Percentiles rank a stretch among this genome's conserved stretches.
Evolutionary conservation across 306 rosid species (phyloP).

Genomic region (Cicer arietinum): DNA sequence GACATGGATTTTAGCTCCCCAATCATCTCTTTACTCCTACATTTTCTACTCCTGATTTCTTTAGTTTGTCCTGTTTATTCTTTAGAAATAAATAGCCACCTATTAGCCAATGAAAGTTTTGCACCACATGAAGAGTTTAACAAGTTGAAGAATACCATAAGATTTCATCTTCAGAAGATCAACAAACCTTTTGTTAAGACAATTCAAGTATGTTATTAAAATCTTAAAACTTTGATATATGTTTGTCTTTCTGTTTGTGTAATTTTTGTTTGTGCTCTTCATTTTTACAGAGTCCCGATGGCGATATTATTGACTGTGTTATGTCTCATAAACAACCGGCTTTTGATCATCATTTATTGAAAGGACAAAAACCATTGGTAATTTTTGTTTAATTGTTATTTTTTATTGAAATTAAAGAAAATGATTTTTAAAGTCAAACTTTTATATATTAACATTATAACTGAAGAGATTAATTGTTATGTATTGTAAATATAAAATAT

Average conservation of each 20-base stretch:
- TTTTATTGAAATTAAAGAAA: not conserved
- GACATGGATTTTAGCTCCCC: conserved; percentile 68
- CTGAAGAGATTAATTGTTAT: not conserved
- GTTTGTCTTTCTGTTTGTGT: not conserved
- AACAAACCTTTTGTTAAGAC: conserved; percentile 82
- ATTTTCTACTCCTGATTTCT: conserved; percentile 64
- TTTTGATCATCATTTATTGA: conserved; percentile 84
- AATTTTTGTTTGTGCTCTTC: not conserved
- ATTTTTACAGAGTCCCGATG: conserved; percentile 73
- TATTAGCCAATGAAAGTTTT: conserved; percentile 60
- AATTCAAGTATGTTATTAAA: conserved; percentile 60
- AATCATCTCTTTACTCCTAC: conserved; percentile 55
- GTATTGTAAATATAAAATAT: not conserved
- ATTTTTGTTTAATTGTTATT: not conserved
- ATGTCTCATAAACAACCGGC: conserved; percentile 83
- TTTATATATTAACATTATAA: not conserved
- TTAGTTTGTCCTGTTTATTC: conserved; percentile 55
- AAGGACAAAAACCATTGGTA: conserved; percentile 84
- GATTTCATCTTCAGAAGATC: conserved; percentile 64
- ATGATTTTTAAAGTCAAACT: not conserved
- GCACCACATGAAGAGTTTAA: conserved; percentile 58
- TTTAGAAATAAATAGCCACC: conserved; percentile 39
- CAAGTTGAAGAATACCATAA: conserved; percentile 53
- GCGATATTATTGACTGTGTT: conserved; percentile 91
- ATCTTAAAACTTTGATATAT: not conserved